Base-by-base conservation (phyloP, 169 alveolate species). In the Eimeria mitis region DNA sequence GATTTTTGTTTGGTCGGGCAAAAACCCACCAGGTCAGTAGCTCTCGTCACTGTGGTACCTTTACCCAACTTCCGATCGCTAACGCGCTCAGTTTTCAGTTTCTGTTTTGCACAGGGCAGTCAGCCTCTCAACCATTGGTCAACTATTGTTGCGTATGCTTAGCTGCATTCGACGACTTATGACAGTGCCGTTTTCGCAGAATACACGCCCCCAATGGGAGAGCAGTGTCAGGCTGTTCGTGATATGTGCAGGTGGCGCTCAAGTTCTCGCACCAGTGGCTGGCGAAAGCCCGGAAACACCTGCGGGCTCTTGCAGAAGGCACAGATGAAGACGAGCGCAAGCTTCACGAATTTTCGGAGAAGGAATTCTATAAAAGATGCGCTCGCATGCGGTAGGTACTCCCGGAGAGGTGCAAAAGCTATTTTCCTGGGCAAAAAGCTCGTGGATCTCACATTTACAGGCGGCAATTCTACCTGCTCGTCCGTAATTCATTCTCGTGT, bases 211-310 rank as follows among this genome's bases (percentile, higher is more conserved):
- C 6, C n/a, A 8, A 1, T 73, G 54, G n/a, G 70, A n/a, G 14
- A 21, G 37, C n/a, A 9, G 68, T 21, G 89, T 25, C 16, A n/a
- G 61, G 11, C 44, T 44, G 59, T 56, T 16, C 31, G 91, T 34
- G 76, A 31, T n/a, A 37, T 21, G 40, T 31, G 21, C 47, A 87
- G 92, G 92, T 87, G 81, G 92, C 92, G n/a, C 81, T 87, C 14
- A 87, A 87, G 92, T 87, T 87, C 81, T 87, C 92, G 9, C 92
- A 87, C 3, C 63, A 61, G 81, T 87, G 92, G 92, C 81, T 87
- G 44, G 81, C 63, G 63, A 59, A 87, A 63, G 92, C 92, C 31
- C 78, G 92, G 63, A 59, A 87, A 54, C 78, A 61, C 63, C 81
- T 87, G 81, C 92, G 92, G 31, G 83, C 92, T 40, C 54, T n/a